Base-by-base conservation (phyloP, 2,329 filamentous ascomycete species). In the Exophiala xenobiotica region DNA sequence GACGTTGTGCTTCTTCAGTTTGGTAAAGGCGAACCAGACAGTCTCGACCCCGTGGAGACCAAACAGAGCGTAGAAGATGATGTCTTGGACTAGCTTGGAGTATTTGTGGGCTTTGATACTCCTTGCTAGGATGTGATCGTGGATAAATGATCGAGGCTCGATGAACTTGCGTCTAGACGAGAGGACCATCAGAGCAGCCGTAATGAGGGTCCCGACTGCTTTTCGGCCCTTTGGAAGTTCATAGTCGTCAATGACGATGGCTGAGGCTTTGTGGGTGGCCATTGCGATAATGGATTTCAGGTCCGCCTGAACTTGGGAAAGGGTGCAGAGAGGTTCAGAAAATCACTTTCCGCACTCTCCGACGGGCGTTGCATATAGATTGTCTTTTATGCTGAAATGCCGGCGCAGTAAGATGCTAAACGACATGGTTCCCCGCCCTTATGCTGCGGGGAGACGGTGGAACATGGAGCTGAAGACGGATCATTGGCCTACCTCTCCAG, bases 231-330 rank as follows among this genome's bases (percentile, higher is more conserved):
- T 50, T 18, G 49, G 50, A 18, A 53, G 26, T 31, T 46, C 24
- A 42, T 58, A 55, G 42, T 60, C 48, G 43, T 61, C 46, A 19
- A 57, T 49, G 19, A 53, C 39, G 46, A 61, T 40, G 40, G 46
- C 38, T 26, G 59, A 45, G 51, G 45, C 33, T 52, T 60, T 49
- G 42, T 57, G 22, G 24, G 54, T 41, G n/a, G 59, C 31, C 50
- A 56, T 40, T 24, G 38, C 22, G 19, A 24, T 55, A 18, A 40
- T 52, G 29, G 24, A 27, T 35, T n/a, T 20, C 8, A 37, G 8
- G 33, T 41, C 14, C 6, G 19, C 12, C 24, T 20, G 24, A n/a
- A n/a, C 9, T 20, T 29, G 29, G 26, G 35, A 31, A 20, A 54
- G 24, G 43, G 27, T 35, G 31, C 18, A 35, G 54, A 50, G 39